Evolutionary conservation across 768 basidiomycete species (phyloP).

Genomic region (Suillus weaverae): DNA sequence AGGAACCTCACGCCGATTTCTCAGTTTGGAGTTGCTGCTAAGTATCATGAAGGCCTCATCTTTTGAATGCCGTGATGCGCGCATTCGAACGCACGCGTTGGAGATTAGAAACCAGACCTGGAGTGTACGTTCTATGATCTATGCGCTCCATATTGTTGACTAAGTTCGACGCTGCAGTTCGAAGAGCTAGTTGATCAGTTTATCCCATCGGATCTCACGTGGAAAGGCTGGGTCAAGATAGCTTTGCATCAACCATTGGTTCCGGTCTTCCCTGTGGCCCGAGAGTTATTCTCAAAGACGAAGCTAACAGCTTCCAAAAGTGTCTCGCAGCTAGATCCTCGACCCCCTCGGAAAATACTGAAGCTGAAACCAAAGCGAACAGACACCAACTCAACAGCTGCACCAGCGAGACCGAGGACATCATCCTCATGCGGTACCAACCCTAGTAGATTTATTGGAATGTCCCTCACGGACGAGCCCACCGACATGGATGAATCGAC

Average conservation of each 20-base stretch:
- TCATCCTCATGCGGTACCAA: conserved; percentile 22
- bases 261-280: conserved; percentile 76
- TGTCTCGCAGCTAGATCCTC: conserved; percentile 28
- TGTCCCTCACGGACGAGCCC: conserved; percentile 42
- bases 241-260: conserved; percentile 78
- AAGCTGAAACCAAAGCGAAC: conserved; percentile 21
- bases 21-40: conserved; percentile 67
- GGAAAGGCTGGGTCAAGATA: conserved; percentile 84
- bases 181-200: conserved; percentile 80
- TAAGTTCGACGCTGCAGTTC: conserved; percentile 45
- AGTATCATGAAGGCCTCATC: conserved; percentile 84
- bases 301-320: conserved; percentile 57
- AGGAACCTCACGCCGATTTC: conserved; percentile 14
- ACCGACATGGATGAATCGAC: conserved; percentile 32
- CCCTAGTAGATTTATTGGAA: conserved; percentile 24
- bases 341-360: conserved; percentile 23
- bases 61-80: conserved; percentile 78
- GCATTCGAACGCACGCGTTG: conserved; percentile 76
- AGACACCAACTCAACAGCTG: conserved; percentile 15
- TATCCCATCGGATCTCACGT: conserved; percentile 73
- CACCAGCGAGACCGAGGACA: conserved; percentile 14
- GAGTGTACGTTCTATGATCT: conserved; percentile 55
- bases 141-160: conserved; percentile 9
- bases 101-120: conserved; percentile 82
- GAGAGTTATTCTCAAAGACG: conserved; percentile 76